Conservation (phyloP, 2,329 filamentous ascomycete species). For the Talaromyces funiculosus region DNA sequence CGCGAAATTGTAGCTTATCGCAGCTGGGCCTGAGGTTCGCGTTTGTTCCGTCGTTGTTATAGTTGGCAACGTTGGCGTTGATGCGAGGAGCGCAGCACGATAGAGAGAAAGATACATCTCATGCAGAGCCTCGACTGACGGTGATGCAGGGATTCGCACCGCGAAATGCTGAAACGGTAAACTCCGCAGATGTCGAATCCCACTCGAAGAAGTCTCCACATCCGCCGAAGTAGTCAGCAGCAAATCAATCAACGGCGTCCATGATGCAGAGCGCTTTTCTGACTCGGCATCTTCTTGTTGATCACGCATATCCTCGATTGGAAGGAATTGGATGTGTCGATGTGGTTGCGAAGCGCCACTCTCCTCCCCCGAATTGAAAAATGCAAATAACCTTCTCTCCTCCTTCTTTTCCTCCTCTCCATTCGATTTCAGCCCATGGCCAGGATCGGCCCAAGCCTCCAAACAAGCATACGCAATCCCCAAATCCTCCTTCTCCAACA, state of each 20-base stretch:
- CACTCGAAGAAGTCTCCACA: slow-evolving; percentile 4
- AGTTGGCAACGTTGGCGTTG: not conserved
- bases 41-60: not conserved
- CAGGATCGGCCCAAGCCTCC: slow-evolving; percentile 30
- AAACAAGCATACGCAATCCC: slow-evolving; percentile 38
- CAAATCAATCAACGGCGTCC: slow-evolving; percentile 47
- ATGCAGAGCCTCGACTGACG: slow-evolving; percentile 26
- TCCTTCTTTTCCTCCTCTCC: not conserved
- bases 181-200: slow-evolving; percentile 23
- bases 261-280: slow-evolving; percentile 22
- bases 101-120: slow-evolving; percentile 40
- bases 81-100: slow-evolving; percentile 30
- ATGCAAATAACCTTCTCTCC: slow-evolving; percentile 38
- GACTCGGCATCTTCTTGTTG: not conserved
- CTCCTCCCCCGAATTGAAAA: slow-evolving; percentile 46
- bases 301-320: slow-evolving; percentile 39
- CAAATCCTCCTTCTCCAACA: slow-evolving; percentile 41
- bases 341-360: slow-evolving; percentile 47
- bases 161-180: slow-evolving; percentile 51
- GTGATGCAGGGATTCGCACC: not conserved
- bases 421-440: not conserved
- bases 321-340: slow-evolving; percentile 45
- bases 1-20: slow-evolving; percentile 55
- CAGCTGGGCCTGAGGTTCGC: slow-evolving; percentile 31
- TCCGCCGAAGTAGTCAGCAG: slow-evolving; percentile 15